Evolutionary conservation across 2,329 filamentous ascomycete species (phyloP).

Genomic region (Coccinonectria pachysandricola): DNA sequence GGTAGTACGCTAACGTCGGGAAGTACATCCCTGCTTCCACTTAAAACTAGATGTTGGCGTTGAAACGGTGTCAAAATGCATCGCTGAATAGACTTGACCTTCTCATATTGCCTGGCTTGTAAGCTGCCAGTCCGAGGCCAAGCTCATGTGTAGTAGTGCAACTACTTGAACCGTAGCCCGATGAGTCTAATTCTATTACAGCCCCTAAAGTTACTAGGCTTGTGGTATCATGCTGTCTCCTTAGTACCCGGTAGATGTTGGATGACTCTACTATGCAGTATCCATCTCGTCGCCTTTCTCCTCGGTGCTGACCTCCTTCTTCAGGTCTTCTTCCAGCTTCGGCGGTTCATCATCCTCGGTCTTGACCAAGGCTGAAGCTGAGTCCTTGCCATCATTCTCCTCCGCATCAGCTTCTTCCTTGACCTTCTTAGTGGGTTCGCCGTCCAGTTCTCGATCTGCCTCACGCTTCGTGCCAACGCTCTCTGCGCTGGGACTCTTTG

Average conservation of each 20-base stretch:
- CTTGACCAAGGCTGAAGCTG: too few relatives aligned
- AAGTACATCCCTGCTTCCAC: too few relatives aligned
- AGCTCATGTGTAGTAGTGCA: too few relatives aligned
- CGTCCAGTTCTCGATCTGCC: slow-evolving; percentile 38
- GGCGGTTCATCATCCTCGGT: too few relatives aligned
- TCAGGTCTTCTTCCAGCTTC: slow-evolving; percentile 13
- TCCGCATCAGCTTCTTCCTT: slow-evolving; percentile 30
- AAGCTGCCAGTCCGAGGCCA: too few relatives aligned
- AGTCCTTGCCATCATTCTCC: slow-evolving; percentile 6
- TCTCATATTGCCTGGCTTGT: too few relatives aligned
- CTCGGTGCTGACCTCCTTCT: too few relatives aligned
- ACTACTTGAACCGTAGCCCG: too few relatives aligned
- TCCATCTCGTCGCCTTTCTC: slow-evolving; percentile 16
- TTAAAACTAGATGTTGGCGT: too few relatives aligned
- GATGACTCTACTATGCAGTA: slow-evolving; percentile 11
- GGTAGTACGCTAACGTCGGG: too few relatives aligned
- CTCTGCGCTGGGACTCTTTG: slow-evolving; percentile 20
- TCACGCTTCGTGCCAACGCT: slow-evolving; percentile 43
- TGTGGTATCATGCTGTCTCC: slow-evolving; percentile 9
- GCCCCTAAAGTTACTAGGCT: slow-evolving; percentile 2
- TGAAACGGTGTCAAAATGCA: too few relatives aligned
- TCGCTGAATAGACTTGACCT: too few relatives aligned
- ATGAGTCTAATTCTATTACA: slow-evolving; percentile 5
- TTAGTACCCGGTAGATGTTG: slow-evolving; percentile 3
- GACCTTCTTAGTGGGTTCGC: slow-evolving; percentile 35